Conservation (phyloP, 768 basidiomycete species). For the Clitopilus hobsonii region DNA sequence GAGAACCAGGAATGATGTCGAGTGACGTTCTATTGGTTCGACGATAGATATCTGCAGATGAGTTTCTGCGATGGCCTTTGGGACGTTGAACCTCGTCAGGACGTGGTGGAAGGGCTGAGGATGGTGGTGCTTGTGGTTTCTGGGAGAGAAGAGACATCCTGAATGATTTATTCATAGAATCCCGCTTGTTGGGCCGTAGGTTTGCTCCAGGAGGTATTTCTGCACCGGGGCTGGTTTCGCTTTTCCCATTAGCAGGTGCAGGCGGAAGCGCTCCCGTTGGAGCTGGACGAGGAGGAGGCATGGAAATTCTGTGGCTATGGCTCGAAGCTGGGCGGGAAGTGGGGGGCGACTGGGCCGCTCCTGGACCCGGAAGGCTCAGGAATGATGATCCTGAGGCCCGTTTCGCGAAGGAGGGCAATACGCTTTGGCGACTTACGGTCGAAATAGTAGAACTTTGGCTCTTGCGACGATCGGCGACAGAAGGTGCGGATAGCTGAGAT, state of each 20-base stretch:
- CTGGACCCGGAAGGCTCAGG: constrained; percentile 36
- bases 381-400: constrained; percentile 48
- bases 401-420: constrained; percentile 49
- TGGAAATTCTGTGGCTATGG: constrained; percentile 56
- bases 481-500: constrained; percentile 25
- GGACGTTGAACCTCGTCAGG: constrained; percentile 49
- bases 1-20: constrained; percentile 42
- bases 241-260: constrained; percentile 40
- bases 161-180: constrained; percentile 52
- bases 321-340: constrained; percentile 22
- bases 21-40: constrained; percentile 12
- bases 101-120: constrained; percentile 55
- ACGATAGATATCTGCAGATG: constrained; percentile 30
- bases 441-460: constrained; percentile 33
- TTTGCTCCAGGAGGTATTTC: constrained; percentile 33
- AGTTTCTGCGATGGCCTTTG: constrained; percentile 26
- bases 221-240: constrained; percentile 13
- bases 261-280: constrained; percentile 69
- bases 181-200: constrained; percentile 26
- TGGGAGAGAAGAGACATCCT: constrained; percentile 59
- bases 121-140: constrained; percentile 48
- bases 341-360: constrained; percentile 34
- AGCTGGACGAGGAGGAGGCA: constrained; percentile 69
- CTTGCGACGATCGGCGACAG: constrained; percentile 22
- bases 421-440: constrained; percentile 35